A percentile compares a stretch with the other conserved stretches of the same genome.
Conservation (phyloP, 805 yeast genomes). For the Nakazawaea holstii region DNA sequence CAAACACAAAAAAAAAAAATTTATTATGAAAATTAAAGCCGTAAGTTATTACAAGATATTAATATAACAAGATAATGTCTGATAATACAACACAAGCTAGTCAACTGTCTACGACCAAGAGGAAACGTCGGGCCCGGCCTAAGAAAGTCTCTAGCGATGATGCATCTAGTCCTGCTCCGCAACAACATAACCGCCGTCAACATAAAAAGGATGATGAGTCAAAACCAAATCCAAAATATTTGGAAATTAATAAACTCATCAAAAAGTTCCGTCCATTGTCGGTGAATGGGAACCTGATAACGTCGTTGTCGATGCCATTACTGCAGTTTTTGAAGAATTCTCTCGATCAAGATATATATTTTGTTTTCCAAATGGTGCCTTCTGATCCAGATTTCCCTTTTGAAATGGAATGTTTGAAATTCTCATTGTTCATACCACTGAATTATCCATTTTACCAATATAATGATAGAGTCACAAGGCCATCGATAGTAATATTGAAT, state of each 20-base stretch:
- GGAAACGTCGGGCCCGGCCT: too few relatives aligned
- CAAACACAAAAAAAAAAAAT: too few relatives aligned
- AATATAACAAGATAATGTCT: too few relatives aligned
- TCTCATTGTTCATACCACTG: conserved; percentile 50
- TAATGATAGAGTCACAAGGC: conserved; percentile 25
- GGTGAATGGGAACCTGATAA: conserved; percentile 1
- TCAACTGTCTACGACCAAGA: too few relatives aligned
- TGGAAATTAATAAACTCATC: conserved; percentile 7
- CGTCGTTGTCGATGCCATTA: background rate
- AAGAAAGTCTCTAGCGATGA: background rate
- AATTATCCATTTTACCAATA: conserved; percentile 40
- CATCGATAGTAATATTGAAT: conserved; percentile 53
- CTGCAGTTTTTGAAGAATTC: background rate
- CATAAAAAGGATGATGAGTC: background rate
- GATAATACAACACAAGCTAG: too few relatives aligned
- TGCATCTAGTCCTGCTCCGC: too few relatives aligned
- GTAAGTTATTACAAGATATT: too few relatives aligned
- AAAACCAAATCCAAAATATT: conserved; percentile 6
- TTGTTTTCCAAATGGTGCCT: conserved; percentile 45
- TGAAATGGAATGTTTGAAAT: conserved; percentile 47
- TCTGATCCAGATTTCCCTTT: conserved; percentile 73
- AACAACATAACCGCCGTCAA: background rate
- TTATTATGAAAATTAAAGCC: too few relatives aligned
- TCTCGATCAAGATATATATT: conserved; percentile 23
- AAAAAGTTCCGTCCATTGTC: conserved; percentile 5